These are phyloP conservation scores for Cyclotella choctawhatcheeana DNA, from an alignment of 108 stramenopile genomes.

Conservation along the genomic window DNA sequence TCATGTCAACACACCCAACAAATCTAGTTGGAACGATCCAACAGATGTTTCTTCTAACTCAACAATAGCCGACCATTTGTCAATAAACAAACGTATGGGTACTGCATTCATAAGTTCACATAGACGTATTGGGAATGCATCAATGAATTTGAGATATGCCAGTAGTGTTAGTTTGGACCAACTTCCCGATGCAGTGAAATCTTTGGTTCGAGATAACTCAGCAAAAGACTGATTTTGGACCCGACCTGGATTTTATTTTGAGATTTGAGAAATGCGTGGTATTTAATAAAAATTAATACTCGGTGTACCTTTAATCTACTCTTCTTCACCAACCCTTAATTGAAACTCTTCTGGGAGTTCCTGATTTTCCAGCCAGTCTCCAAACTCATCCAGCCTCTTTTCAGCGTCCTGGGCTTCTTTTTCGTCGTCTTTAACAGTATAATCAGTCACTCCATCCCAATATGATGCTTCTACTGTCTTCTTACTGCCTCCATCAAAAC, in stretches of 20 bases:
- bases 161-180: conserved; percentile 34
- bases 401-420: conserved; percentile 73
- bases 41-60: no score
- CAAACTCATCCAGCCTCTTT: conserved; percentile 93
- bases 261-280: no score
- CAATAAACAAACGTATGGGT: no score
- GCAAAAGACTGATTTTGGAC: no score
- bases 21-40: no score
- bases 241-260: no score
- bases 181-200: conserved; percentile 23
- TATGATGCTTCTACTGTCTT: conserved; percentile 69
- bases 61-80: no score
- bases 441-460: conserved; percentile 98
- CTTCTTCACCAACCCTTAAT: conserved; percentile 61
- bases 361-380: conserved; percentile 94
- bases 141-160: conserved; percentile 33
- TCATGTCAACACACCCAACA: no score
- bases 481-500: conserved; percentile 10
- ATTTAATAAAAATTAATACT: no score
- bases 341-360: conserved; percentile 91
- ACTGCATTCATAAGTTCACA: no score
- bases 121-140: conserved; percentile 30
- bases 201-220: no score
- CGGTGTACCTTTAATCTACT: no score
- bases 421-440: conserved; percentile 63